A percentile compares a stretch with the other conserved stretches of the same genome.
Conservation (phyloP, 2,329 filamentous ascomycete genomes). For the Domatiomyces catenatus region DNA sequence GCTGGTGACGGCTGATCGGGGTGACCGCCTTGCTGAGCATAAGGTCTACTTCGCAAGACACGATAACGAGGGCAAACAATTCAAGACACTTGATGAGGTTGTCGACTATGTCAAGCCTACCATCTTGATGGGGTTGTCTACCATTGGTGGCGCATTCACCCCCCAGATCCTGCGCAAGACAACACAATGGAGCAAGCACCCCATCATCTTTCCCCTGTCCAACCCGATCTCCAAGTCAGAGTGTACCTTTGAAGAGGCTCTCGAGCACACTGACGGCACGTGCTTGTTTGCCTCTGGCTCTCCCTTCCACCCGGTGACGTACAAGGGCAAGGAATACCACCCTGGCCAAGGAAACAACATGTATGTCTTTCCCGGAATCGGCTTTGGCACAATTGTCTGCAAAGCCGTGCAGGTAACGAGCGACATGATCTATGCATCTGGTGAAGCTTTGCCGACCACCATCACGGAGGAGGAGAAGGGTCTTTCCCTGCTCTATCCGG, state of each 20-base stretch:
- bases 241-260: slow-evolving; percentile 89
- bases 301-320: slow-evolving; percentile 62
- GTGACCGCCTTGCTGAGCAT: slow-evolving; percentile 86
- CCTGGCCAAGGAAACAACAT: slow-evolving; percentile 67
- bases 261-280: slow-evolving; percentile 77
- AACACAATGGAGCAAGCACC: slow-evolving; percentile 51
- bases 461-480: slow-evolving; percentile 69
- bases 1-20: slow-evolving; percentile 81
- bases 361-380: slow-evolving; percentile 94
- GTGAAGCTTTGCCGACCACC: slow-evolving; percentile 60
- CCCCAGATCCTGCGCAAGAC: slow-evolving; percentile 60
- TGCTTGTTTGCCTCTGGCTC: slow-evolving; percentile 91
- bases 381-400: slow-evolving; percentile 79
- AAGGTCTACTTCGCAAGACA: slow-evolving; percentile 53
- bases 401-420: slow-evolving; percentile 79
- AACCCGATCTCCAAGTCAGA: slow-evolving; percentile 95
- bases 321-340: slow-evolving; percentile 54
- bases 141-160: slow-evolving; percentile 88
- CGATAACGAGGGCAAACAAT: slow-evolving; percentile 49
- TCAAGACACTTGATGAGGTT: slow-evolving; percentile 72
- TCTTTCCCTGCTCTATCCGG: slow-evolving; percentile 76
- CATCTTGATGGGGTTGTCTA: slow-evolving; percentile 84
- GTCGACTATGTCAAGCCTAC: slow-evolving; percentile 92
- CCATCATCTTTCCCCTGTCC: slow-evolving; percentile 90
- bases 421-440: slow-evolving; percentile 92